These are phyloP conservation scores for Penicillium sp. DNA, from an alignment of 2,329 filamentous ascomycete species.

Conservation along the genomic window DNA sequence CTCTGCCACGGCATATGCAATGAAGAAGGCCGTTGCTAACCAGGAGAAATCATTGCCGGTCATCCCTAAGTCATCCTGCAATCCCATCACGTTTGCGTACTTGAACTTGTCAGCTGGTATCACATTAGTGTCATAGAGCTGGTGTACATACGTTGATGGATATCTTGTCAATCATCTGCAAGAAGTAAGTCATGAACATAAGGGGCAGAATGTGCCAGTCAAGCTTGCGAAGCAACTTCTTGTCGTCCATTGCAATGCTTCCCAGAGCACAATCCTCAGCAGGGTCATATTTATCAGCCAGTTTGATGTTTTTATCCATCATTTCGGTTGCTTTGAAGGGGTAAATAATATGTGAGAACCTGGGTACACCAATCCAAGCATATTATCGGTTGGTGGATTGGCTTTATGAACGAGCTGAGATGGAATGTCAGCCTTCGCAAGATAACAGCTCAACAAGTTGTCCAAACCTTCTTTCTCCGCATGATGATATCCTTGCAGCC, in stretches of 20 bases:
- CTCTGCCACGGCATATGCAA: slow-evolving; percentile 53
- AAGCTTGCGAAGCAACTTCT: slow-evolving; percentile 46
- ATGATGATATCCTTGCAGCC: too few species aligned
- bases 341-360: background rate
- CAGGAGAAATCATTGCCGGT: slow-evolving; percentile 55
- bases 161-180: slow-evolving; percentile 58
- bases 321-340: background rate
- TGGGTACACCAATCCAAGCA: background rate
- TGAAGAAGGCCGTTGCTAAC: slow-evolving; percentile 55
- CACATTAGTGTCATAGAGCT: slow-evolving; percentile 20
- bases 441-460: background rate
- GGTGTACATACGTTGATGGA: slow-evolving; percentile 48
- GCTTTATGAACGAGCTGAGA: slow-evolving; percentile 5
- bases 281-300: slow-evolving; percentile 32
- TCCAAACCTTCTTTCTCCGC: slow-evolving; percentile 4
- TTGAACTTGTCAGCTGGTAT: too few species aligned
- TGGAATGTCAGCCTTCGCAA: background rate
- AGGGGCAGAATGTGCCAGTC: slow-evolving; percentile 53
- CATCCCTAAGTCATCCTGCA: slow-evolving; percentile 48
- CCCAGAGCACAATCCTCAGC: slow-evolving; percentile 25
- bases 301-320: slow-evolving; percentile 18
- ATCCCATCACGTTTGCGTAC: slow-evolving; percentile 60
- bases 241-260: slow-evolving; percentile 33
- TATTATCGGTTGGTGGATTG: background rate
- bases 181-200: slow-evolving; percentile 55